Evolutionary conservation across 1,139 yeast genomes (phyloP), one percentile per base, ranked within the genome.

Genomic region (Lodderomyces parapsilosis): DNA sequence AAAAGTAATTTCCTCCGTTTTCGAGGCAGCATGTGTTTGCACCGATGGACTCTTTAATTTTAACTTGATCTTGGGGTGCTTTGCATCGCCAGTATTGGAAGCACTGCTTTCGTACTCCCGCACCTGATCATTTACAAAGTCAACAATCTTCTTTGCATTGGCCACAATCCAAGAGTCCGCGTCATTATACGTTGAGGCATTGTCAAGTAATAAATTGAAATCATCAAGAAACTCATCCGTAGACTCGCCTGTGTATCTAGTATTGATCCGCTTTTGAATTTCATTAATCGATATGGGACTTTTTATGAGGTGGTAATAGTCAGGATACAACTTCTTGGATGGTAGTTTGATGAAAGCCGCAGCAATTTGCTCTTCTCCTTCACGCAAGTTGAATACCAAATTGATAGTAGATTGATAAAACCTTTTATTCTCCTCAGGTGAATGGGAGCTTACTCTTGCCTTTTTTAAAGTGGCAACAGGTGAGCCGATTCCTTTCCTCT

Each of bases 271-370:
- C 55, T 60, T 70, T 50, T 71, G 78, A 36, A 85, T 83, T 51
- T 86, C 95, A 39, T 77, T 63, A 10, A 87, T 60, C 1, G 93
- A 81, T 8, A 86, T 77, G 2, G 96, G 95, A n/a, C 67, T 59
- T 20, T 63, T 62, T 28, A 87, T 80, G 46, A 83, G 71, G 43
- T 80, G 76, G 58, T 83, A 86, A 63, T 91, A 93, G 56, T 87
- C 94, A 0, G 97, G 96, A 52, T 86, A 89, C 32, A 78, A 66
- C 52, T 84, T 84, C 56, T 80, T 84, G 30, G 85, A 74, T 2
- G 96, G 96, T 34, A 88, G 67, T 53, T 81, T 80, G 44, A 80
- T 59, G 56, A 86, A 86, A 42, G 86, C 80, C 14, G 71, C 71
- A 15, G 75, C 73, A 27, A 80, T 56, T 40, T 53, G 55, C 42